Conservation (phyloP, 495 filamentous ascomycete genomes). For the Apiosordaria backusii region DNA sequence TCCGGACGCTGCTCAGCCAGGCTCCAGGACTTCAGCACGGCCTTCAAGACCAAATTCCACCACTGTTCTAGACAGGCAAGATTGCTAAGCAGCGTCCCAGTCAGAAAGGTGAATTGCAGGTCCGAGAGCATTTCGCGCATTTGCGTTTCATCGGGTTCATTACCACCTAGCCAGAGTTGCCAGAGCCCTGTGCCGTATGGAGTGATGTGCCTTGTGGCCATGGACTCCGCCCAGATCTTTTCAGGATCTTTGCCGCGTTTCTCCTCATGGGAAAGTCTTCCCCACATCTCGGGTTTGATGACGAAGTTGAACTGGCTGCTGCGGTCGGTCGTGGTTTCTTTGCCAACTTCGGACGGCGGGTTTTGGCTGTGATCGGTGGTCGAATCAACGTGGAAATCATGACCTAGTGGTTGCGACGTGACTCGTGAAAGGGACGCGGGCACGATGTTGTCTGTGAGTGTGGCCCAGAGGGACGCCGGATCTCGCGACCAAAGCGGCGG, state of each 20-base stretch:
- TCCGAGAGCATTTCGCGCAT: conserved; percentile 58
- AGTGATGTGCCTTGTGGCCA: no score
- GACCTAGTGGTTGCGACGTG: conserved; percentile 36
- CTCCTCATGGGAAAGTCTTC: no score
- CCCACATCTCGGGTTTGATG: conserved; percentile 63
- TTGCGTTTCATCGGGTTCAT: background rate
- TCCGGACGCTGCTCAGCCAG: conserved; percentile 54
- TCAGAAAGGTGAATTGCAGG: conserved; percentile 79
- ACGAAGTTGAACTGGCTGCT: conserved; percentile 47
- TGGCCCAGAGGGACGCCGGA: conserved; percentile 34
- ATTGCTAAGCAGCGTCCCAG: conserved; percentile 76
- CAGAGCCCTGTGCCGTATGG: no score
- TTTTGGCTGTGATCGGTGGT: conserved; percentile 27
- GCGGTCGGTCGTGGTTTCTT: conserved; percentile 6
- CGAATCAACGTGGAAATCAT: conserved; percentile 54
- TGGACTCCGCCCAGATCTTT: no score
- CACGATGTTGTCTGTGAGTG: conserved; percentile 51
- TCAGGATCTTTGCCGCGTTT: no score
- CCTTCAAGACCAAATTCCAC: conserved; percentile 64
- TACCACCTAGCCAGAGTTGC: no score
- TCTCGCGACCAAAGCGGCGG: conserved; percentile 8
- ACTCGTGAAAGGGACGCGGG: conserved; percentile 45
- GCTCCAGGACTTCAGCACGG: conserved; percentile 65
- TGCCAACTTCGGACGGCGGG: background rate
- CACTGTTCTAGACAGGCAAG: conserved; percentile 85